These are phyloP conservation scores for Aspergillus hancockii DNA, from an alignment of 495 filamentous ascomycete species.

Conservation along the genomic window DNA sequence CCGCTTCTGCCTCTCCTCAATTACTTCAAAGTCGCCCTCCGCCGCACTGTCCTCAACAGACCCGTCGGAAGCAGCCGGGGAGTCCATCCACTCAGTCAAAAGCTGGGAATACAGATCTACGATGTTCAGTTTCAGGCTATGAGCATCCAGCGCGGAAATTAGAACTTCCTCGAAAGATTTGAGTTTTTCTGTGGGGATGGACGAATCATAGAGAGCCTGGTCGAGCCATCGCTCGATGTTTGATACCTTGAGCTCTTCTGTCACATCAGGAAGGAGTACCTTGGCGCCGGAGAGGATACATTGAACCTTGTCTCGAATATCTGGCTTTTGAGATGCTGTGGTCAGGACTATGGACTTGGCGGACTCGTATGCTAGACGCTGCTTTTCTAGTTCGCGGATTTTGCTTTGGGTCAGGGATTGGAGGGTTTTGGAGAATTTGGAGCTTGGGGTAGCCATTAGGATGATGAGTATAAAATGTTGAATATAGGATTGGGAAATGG, in stretches of 20 bases:
- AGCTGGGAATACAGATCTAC: constrained; percentile 58
- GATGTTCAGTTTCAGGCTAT: constrained; percentile 53
- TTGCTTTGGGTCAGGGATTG: constrained; percentile 59
- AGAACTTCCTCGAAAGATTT: constrained; percentile 46
- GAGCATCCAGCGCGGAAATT: constrained; percentile 40
- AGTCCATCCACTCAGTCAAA: constrained; percentile 57
- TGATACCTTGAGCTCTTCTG: constrained; percentile 9
- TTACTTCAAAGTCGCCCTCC: constrained; percentile 22
- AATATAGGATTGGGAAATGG: too few relatives aligned
- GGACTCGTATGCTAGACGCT: constrained; percentile 45
- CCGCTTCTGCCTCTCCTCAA: constrained; percentile 32
- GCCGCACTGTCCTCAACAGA: not conserved
- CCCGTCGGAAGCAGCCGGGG: constrained; percentile 18
- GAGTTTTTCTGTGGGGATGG: constrained; percentile 35
- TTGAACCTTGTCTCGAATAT: constrained; percentile 11
- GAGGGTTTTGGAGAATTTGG: constrained; percentile 49
- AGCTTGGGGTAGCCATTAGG: constrained; percentile 20
- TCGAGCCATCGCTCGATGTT: constrained; percentile 43
- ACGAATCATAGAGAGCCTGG: constrained; percentile 43
- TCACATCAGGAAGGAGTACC: constrained; percentile 13
- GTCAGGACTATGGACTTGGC: constrained; percentile 30
- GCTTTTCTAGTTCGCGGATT: constrained; percentile 54
- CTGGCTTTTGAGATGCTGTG: constrained; percentile 5
- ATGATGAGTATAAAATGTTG: not conserved
- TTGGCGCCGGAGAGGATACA: constrained; percentile 18